phyloP scores from a whole-genome alignment of 2,329 filamentous ascomycete genomes.

The Microcyclosporella mali region DNA sequence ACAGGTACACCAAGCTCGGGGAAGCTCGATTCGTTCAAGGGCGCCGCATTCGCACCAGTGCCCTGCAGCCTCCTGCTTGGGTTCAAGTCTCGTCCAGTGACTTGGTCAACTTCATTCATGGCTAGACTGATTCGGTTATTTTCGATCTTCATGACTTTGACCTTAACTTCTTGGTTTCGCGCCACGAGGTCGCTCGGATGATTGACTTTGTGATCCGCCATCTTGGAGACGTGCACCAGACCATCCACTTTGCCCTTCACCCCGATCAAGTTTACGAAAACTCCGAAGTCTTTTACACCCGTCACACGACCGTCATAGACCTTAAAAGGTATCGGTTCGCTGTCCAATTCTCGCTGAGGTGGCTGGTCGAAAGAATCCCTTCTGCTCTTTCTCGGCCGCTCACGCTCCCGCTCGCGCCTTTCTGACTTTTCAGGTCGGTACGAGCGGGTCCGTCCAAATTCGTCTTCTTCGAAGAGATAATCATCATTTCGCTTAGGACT shows the following conservation, averaged over 20 bases:
- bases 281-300: constrained; percentile 90
- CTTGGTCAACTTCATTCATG: constrained; percentile 96
- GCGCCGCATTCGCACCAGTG: constrained; percentile 85
- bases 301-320: constrained; percentile 86
- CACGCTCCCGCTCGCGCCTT: constrained; percentile 39
- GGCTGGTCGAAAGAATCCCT: constrained; percentile 60
- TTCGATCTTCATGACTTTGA: constrained; percentile 87
- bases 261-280: constrained; percentile 85
- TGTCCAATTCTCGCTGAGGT: constrained; percentile 70
- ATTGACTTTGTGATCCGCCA: constrained; percentile 80
- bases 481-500: constrained; percentile 38
- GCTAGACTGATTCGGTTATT: constrained; percentile 76
- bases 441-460: constrained; percentile 48
- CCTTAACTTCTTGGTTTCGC: constrained; percentile 76
- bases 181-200: constrained; percentile 84
- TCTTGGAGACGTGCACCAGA: constrained; percentile 85
- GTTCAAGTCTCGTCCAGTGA: constrained; percentile 73
- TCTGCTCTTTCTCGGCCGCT: constrained; percentile 37
- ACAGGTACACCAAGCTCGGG: constrained; percentile 49
- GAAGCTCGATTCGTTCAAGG: constrained; percentile 59
- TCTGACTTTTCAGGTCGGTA: constrained; percentile 34
- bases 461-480: constrained; percentile 50
- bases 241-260: constrained; percentile 87
- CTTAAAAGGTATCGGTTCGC: constrained; percentile 74
- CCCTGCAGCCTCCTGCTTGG: constrained; percentile 72